Percentiles rank a stretch among this genome's conserved stretches.
Evolutionary conservation across 352 stramenopile genomes (phyloP).

Genomic region (Pythium myriotylum): DNA sequence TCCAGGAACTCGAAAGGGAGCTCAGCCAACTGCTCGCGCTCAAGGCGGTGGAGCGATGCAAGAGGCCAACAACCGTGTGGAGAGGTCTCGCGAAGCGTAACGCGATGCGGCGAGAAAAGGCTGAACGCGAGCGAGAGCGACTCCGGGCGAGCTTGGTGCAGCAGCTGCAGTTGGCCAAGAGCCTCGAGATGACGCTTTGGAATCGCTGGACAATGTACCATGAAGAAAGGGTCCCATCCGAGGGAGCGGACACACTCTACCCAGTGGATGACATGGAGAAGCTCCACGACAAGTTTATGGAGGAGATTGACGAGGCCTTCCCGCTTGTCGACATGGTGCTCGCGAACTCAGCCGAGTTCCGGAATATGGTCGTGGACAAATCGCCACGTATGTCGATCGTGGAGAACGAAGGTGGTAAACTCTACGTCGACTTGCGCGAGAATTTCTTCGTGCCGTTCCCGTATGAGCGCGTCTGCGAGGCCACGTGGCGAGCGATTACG

Average conservation of each 20-base stretch:
- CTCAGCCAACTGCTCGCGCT: constrained; percentile 5
- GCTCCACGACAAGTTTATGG: constrained; percentile 17
- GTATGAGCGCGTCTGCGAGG: constrained; percentile 12
- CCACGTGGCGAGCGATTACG: constrained; percentile 17
- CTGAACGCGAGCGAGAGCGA: constrained; percentile 7
- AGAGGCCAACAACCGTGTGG: constrained; percentile 9
- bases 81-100: constrained; percentile 14
- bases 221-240: neutral
- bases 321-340: constrained; percentile 7
- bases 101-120: constrained; percentile 1
- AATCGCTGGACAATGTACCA: constrained; percentile 11
- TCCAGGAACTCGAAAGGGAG: constrained; percentile 13
- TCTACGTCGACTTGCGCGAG: constrained; percentile 12
- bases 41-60: constrained; percentile 7
- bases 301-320: constrained; percentile 20
- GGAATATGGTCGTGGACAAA: neutral
- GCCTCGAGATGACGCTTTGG: constrained; percentile 13
- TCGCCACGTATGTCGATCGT: neutral
- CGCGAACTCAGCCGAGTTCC: neutral
- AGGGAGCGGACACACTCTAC: neutral
- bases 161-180: constrained; percentile 21
- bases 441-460: constrained; percentile 15
- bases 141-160: constrained; percentile 7
- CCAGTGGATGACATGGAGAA: constrained; percentile 12
- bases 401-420: neutral